Evolutionary conservation across 2,329 filamentous ascomycete genomes (phyloP).

Genomic region (Myotisia sp.): DNA sequence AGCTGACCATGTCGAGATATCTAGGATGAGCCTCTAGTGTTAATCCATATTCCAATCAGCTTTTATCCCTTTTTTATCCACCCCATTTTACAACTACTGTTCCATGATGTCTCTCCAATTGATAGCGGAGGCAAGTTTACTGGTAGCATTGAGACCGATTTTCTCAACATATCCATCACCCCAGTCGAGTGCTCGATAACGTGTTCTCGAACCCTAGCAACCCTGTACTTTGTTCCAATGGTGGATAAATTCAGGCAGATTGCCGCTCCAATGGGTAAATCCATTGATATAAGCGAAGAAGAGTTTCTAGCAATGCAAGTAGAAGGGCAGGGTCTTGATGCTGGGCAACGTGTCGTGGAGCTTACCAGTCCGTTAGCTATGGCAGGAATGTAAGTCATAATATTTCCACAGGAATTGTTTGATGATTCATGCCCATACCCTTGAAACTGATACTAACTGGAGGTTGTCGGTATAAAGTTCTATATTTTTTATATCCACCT

Average conservation of each 20-base stretch:
- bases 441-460: not conserved
- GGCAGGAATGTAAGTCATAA: constrained; percentile 56
- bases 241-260: constrained; percentile 46
- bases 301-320: constrained; percentile 82
- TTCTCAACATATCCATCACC: constrained; percentile 87
- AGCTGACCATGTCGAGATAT: constrained; percentile 3
- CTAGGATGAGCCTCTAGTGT: constrained; percentile 71
- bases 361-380: constrained; percentile 80
- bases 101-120: constrained; percentile 41
- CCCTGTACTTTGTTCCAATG: constrained; percentile 59
- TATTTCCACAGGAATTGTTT: not conserved
- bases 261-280: constrained; percentile 20
- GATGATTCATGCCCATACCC: not conserved
- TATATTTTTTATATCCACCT: constrained; percentile 97
- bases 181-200: constrained; percentile 86
- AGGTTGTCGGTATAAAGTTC: constrained; percentile 35
- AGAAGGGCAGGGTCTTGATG: constrained; percentile 77
- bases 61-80: constrained; percentile 68
- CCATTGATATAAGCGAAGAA: constrained; percentile 63
- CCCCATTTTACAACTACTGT: constrained; percentile 70
- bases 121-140: constrained; percentile 24
- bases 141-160: constrained; percentile 48
- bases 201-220: constrained; percentile 62
- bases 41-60: constrained; percentile 78
- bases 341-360: constrained; percentile 80